Evolutionary conservation across 805 yeast species (phyloP).

Genomic region (Candida alai): DNA sequence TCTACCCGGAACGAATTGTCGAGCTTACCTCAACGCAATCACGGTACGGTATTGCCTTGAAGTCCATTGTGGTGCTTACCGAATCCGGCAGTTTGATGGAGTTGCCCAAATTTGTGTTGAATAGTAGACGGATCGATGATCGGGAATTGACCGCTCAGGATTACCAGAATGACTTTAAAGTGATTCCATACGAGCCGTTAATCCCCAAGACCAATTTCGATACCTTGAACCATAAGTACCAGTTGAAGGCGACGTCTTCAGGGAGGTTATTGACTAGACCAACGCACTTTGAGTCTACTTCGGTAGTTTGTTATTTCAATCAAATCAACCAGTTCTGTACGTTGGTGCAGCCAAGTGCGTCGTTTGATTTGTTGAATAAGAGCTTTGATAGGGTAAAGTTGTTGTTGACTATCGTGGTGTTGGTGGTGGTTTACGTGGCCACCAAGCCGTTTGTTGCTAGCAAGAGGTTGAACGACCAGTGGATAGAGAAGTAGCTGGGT

Average conservation of each 20-base stretch:
- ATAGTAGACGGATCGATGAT: conserved; percentile 64
- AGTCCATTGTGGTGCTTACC: conserved; percentile 58
- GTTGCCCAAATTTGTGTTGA: conserved; percentile 67
- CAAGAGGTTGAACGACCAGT: conserved; percentile 49
- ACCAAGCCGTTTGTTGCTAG: conserved; percentile 55
- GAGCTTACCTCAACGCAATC: conserved; percentile 44
- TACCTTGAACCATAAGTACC: conserved; percentile 35
- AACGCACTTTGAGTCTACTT: conserved; percentile 79
- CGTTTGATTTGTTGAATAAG: conserved; percentile 70
- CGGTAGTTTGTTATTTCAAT: conserved; percentile 62
- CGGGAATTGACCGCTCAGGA: conserved; percentile 50
- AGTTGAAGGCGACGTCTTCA: conserved; percentile 17
- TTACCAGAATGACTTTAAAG: conserved; percentile 51
- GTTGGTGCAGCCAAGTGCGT: conserved; percentile 71
- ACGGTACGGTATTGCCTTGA: conserved; percentile 31
- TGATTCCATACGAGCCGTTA: conserved; percentile 63
- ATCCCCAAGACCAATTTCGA: conserved; percentile 40
- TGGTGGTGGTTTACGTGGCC: conserved; percentile 45
- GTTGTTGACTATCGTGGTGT: conserved; percentile 51
- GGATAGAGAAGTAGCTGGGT: no score
- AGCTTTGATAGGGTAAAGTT: conserved; percentile 67
- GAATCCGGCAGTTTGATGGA: conserved; percentile 59
- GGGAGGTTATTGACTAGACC: conserved; percentile 28
- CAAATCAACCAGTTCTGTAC: conserved; percentile 69
- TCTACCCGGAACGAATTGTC: conserved; percentile 56